Evolutionary conservation across 768 basidiomycete genomes (phyloP).

Genomic region (Pulveroboletus ravenelii): DNA sequence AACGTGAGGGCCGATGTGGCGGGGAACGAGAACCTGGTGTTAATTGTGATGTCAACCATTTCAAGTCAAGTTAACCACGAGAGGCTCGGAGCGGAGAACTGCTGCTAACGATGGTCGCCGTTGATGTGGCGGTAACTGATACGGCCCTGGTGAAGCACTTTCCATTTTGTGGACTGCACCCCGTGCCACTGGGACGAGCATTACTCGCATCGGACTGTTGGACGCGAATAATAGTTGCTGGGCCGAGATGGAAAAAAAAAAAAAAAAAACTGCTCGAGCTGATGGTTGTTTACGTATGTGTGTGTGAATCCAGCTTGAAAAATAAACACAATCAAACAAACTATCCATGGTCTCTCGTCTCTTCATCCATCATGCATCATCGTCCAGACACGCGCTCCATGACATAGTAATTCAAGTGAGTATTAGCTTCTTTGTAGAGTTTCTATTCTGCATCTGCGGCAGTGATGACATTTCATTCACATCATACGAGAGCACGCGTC

Average conservation of each 20-base stretch:
- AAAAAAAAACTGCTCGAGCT: too few species aligned
- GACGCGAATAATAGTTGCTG: too few species aligned
- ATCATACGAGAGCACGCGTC: constrained; percentile 61
- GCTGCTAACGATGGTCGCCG: neutral
- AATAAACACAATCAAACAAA: constrained; percentile 21
- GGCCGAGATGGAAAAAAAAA: too few species aligned
- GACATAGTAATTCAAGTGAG: constrained; percentile 9
- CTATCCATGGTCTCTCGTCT: neutral
- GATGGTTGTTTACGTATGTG: constrained; percentile 16
- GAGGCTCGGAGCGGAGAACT: constrained; percentile 5
- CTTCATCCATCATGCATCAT: too few species aligned
- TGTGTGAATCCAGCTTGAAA: constrained; percentile 1
- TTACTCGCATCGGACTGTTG: too few species aligned
- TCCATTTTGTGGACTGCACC: too few species aligned
- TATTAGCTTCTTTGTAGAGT: neutral
- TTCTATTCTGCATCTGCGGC: constrained; percentile 19
- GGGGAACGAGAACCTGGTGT: neutral
- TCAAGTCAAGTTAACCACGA: neutral
- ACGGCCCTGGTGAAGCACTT: too few species aligned
- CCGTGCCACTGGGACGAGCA: too few species aligned
- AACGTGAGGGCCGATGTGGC: too few species aligned
- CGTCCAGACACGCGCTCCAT: neutral
- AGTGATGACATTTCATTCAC: constrained; percentile 66
- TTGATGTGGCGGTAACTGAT: neutral
- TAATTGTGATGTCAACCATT: too few species aligned